Percentiles rank a stretch among this genome's conserved stretches.
Evolutionary conservation across 148 eudicot species (phyloP).

Genomic region (Beta vulgaris): DNA sequence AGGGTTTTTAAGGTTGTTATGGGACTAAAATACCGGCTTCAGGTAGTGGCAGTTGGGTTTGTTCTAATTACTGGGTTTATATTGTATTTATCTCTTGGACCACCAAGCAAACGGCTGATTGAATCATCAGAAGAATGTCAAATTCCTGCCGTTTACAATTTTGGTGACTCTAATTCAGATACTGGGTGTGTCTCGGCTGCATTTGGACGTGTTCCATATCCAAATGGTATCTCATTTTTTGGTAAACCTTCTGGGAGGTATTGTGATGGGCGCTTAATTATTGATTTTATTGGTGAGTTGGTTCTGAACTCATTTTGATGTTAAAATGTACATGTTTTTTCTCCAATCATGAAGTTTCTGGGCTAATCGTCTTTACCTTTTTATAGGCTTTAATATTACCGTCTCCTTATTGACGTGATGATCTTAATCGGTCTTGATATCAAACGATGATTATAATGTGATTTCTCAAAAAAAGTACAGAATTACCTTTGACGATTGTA

Average conservation of each 20-base stretch:
- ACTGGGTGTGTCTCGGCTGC: slow-evolving; percentile 82
- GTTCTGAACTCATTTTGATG: not conserved
- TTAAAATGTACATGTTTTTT: not conserved
- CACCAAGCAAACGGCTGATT: slow-evolving; percentile 12
- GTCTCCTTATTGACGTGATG: not conserved
- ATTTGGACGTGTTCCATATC: slow-evolving; percentile 60
- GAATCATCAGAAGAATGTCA: slow-evolving; percentile 33
- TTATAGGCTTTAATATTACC: not conserved
- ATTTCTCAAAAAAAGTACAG: not conserved
- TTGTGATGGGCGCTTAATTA: slow-evolving; percentile 65
- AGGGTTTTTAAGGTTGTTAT: slow-evolving; percentile 18
- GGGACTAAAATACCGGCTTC: slow-evolving; percentile 27
- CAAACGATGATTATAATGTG: not conserved
- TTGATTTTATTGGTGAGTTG: slow-evolving; percentile 72
- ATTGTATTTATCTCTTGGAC: slow-evolving; percentile 21
- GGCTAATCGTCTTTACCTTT: not conserved
- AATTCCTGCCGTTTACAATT: slow-evolving; percentile 78
- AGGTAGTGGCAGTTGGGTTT: slow-evolving; percentile 28
- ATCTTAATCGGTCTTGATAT: not conserved
- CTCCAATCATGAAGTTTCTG: not conserved
- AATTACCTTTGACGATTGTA: not conserved
- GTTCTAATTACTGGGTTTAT: slow-evolving; percentile 27
- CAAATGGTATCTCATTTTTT: slow-evolving; percentile 65
- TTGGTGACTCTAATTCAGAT: slow-evolving; percentile 91
- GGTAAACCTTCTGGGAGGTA: slow-evolving; percentile 63